A percentile compares a stretch with the other conserved stretches of the same genome.
phyloP scores from a whole-genome alignment of 2,329 filamentous ascomycete species.

The Alternaria gansuensis region DNA sequence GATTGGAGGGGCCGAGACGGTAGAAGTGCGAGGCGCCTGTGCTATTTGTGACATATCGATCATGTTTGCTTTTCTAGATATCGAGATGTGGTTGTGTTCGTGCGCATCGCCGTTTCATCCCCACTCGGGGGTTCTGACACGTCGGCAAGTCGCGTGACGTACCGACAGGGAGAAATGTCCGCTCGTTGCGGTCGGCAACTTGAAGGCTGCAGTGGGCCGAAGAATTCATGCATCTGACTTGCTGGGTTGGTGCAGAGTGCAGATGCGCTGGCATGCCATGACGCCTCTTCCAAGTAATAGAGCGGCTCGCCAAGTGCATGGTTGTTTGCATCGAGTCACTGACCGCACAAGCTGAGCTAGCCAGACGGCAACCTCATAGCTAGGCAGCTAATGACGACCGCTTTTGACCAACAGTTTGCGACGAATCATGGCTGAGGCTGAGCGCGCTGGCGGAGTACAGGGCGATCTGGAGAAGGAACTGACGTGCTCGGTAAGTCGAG shows the following conservation, averaged over 20 bases:
- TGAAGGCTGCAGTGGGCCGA: constrained; percentile 6
- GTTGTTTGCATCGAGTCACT: constrained; percentile 24
- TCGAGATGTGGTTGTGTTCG: not conserved
- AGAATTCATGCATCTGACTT: not conserved
- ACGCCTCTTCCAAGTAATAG: constrained; percentile 16
- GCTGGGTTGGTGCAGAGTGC: constrained; percentile 4
- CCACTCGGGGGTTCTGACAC: constrained; percentile 6
- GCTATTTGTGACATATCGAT: not conserved
- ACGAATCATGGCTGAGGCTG: constrained; percentile 46
- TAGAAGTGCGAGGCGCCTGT: constrained; percentile 5
- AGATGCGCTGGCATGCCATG: constrained; percentile 29
- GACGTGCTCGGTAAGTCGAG: constrained; percentile 82
- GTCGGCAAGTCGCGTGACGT: constrained; percentile 28
- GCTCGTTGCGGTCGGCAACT: not conserved
- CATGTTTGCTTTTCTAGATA: not conserved
- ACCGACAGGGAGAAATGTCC: constrained; percentile 4
- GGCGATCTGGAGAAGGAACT: constrained; percentile 89
- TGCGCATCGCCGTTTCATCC: constrained; percentile 7
- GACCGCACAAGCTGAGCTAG: constrained; percentile 30
- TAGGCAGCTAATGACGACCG: constrained; percentile 13
- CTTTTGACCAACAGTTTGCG: constrained; percentile 15
- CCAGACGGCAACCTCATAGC: constrained; percentile 17
- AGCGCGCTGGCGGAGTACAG: constrained; percentile 55
- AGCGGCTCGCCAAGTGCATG: constrained; percentile 25
- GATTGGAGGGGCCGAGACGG: constrained; percentile 2